Conservation (phyloP, 768 basidiomycete genomes). For the Podaxis sp. region DNA sequence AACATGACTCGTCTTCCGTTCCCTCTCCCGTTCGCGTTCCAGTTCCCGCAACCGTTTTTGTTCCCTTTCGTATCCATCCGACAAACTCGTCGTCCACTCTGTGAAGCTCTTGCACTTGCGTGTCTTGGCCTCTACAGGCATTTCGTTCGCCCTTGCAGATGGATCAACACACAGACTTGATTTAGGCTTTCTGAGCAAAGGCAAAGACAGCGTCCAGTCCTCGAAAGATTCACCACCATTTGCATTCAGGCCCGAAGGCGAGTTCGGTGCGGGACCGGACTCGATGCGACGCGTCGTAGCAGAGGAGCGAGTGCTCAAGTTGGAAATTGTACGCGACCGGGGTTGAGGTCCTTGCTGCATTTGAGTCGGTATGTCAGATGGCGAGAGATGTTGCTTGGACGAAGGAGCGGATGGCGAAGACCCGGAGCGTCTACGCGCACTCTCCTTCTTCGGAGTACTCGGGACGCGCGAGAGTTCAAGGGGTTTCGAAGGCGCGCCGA, state of each 20-base stretch:
- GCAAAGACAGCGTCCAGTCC: conserved; percentile 14
- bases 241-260: background rate
- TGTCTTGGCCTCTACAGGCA: background rate
- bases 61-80: conserved; percentile 5
- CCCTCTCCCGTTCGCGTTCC: conserved; percentile 4
- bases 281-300: conserved; percentile 13
- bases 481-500: conserved; percentile 9
- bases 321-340: conserved; percentile 4
- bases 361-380: conserved; percentile 5
- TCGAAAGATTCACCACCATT: background rate
- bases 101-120: conserved; percentile 13
- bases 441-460: background rate
- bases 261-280: conserved; percentile 10
- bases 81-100: conserved; percentile 8
- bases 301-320: conserved; percentile 7
- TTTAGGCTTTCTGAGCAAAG: conserved; percentile 7
- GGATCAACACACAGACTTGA: conserved; percentile 1
- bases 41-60: background rate
- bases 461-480: background rate
- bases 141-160: background rate
- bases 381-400: conserved; percentile 9
- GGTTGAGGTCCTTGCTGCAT: background rate
- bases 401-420: conserved; percentile 4
- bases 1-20: conserved; percentile 1
- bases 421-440: background rate